Conservation (phyloP, 495 filamentous ascomycete genomes). For the Hypoxylon fragiforme region DNA sequence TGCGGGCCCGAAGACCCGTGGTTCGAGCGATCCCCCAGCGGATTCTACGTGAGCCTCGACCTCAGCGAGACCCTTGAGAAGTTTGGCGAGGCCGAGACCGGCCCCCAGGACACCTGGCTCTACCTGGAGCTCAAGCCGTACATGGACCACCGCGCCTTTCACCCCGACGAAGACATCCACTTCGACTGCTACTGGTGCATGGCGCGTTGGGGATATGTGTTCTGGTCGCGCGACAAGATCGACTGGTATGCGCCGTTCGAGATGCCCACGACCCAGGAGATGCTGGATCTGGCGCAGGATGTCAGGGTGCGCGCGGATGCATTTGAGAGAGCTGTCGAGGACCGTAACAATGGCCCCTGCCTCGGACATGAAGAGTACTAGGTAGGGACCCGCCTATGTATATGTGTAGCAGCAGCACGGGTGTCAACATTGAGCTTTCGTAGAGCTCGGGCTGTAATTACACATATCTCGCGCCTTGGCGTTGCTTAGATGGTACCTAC, state of each 20-base stretch:
- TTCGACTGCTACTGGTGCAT: neutral
- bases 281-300: neutral
- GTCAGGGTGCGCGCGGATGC: neutral
- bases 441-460: too few relatives aligned
- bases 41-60: neutral
- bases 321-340: neutral
- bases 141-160: neutral
- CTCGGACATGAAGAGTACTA: neutral
- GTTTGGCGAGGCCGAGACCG: neutral
- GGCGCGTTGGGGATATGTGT: neutral
- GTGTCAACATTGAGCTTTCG: too few relatives aligned
- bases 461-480: too few relatives aligned
- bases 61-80: neutral
- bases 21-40: neutral
- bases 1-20: neutral
- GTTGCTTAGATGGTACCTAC: too few relatives aligned
- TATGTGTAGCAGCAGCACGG: too few relatives aligned
- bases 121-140: neutral
- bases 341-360: neutral
- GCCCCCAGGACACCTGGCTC: slow-evolving; percentile 9
- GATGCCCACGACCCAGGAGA: neutral
- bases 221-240: neutral
- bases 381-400: too few relatives aligned
- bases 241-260: neutral
- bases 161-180: neutral